Evolutionary conservation across 164 flowering plant species (phyloP).

Genomic region (Brasenia schreberi): DNA sequence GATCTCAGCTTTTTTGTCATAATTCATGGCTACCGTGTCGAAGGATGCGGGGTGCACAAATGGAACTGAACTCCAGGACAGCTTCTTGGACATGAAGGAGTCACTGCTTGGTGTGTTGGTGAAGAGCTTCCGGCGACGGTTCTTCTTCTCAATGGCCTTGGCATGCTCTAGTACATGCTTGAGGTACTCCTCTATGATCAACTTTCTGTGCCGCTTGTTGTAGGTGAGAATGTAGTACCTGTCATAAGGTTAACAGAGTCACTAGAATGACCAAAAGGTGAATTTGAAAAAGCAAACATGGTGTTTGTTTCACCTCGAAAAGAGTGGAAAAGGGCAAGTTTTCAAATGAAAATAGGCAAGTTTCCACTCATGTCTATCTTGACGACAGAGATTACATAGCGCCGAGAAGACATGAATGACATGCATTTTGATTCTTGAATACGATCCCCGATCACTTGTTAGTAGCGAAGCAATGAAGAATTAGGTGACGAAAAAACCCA

Average conservation of each 20-base stretch:
- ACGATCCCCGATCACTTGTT: no score
- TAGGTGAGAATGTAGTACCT: not conserved
- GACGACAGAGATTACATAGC: no score
- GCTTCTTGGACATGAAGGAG: not conserved
- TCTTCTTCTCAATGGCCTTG: constrained; percentile 1
- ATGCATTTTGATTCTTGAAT: no score
- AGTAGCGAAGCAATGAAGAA: no score
- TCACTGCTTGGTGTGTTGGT: not conserved
- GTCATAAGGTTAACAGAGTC: not conserved
- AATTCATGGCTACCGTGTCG: constrained; percentile 6
- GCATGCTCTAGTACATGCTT: not conserved
- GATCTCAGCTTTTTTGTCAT: constrained; percentile 2
- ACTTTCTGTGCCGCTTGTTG: constrained; percentile 1
- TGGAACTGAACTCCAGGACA: not conserved
- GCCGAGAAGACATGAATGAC: no score
- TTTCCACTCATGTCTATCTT: no score
- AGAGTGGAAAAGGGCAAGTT: not conserved
- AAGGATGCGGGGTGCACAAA: constrained; percentile 10
- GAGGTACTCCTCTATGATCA: not conserved
- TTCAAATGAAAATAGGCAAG: no score
- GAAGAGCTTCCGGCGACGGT: constrained; percentile 2
- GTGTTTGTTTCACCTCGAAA: not conserved
- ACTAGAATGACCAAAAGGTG: not conserved
- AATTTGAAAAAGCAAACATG: not conserved
- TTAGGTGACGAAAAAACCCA: no score